phyloP scores from a whole-genome alignment of 352 stramenopile genomes.

The Hyaloperonospora arabidopsidis region DNA sequence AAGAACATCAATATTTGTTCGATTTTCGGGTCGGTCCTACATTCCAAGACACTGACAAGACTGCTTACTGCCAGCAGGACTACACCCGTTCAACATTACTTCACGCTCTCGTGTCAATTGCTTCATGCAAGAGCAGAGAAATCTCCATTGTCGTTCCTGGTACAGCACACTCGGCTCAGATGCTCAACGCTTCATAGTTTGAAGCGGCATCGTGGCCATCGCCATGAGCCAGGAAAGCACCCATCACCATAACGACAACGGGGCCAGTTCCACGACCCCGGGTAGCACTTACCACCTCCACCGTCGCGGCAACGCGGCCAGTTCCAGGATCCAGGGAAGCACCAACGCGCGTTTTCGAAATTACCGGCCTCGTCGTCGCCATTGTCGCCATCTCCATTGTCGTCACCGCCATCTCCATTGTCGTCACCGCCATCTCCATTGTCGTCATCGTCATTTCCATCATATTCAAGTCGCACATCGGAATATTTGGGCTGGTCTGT shows the following conservation, averaged over 20 bases:
- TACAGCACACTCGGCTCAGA: background rate
- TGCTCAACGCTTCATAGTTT: background rate
- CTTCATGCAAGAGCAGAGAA: background rate
- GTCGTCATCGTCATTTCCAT: background rate
- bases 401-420: background rate
- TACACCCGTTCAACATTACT: constrained; percentile 2
- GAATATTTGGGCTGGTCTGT: constrained; percentile 3
- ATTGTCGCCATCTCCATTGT: background rate
- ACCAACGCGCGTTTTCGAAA: constrained; percentile 6
- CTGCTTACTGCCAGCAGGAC: background rate
- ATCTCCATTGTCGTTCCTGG: background rate
- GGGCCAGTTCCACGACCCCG: constrained; percentile 12
- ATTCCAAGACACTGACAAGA: no score
- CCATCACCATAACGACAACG: constrained; percentile 13
- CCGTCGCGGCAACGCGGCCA: constrained; percentile 17
- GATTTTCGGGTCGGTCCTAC: no score
- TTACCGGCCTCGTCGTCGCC: constrained; percentile 1
- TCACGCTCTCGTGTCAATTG: background rate
- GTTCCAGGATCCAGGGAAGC: constrained; percentile 16
- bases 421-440: no score
- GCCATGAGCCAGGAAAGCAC: constrained; percentile 4
- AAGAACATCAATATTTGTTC: no score
- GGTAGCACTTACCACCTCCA: constrained; percentile 8
- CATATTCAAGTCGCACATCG: background rate
- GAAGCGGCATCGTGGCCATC: constrained; percentile 10